Percentiles rank a stretch among this genome's conserved stretches.
Evolutionary conservation across 1,139 yeast genomes (phyloP).

Genomic region (Magnusiomyces sp.): DNA sequence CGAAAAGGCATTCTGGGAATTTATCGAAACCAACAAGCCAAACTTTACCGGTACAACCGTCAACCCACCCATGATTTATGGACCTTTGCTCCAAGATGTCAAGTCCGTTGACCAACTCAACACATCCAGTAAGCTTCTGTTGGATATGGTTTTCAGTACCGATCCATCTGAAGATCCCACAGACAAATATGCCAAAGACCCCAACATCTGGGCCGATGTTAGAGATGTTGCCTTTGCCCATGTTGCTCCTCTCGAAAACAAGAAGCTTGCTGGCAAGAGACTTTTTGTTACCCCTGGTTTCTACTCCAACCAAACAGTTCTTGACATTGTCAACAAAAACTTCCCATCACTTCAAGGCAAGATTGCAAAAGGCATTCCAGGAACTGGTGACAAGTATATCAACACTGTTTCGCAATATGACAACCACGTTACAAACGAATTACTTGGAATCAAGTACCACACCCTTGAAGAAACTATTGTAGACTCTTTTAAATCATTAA

Average conservation of each 20-base stretch:
- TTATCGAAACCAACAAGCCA: conserved; percentile 30
- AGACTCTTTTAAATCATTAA: neutral
- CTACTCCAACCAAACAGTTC: conserved; percentile 29
- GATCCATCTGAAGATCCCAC: neutral
- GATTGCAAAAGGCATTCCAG: conserved; percentile 25
- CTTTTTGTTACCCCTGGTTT: conserved; percentile 16
- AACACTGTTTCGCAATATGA: neutral
- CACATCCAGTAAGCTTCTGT: conserved; percentile 22
- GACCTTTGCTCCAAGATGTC: conserved; percentile 35
- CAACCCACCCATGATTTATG: conserved; percentile 40
- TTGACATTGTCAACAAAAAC: conserved; percentile 32
- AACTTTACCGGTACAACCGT: conserved; percentile 35
- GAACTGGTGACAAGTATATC: conserved; percentile 4
- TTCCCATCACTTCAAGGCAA: conserved; percentile 36
- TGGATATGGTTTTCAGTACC: neutral
- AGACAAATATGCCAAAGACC: neutral
- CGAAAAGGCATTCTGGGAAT: conserved; percentile 39
- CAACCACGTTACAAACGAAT: conserved; percentile 2
- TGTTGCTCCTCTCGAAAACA: conserved; percentile 33
- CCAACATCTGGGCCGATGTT: conserved; percentile 30
- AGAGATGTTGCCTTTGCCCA: conserved; percentile 45
- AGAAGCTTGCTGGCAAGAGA: conserved; percentile 6
- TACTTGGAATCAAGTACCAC: conserved; percentile 6
- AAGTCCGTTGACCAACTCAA: conserved; percentile 24
- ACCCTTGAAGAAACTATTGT: conserved; percentile 2